Base-by-base conservation (phyloP, 495 filamentous ascomycete genomes). In the Aspergillus bertholletiae region DNA sequence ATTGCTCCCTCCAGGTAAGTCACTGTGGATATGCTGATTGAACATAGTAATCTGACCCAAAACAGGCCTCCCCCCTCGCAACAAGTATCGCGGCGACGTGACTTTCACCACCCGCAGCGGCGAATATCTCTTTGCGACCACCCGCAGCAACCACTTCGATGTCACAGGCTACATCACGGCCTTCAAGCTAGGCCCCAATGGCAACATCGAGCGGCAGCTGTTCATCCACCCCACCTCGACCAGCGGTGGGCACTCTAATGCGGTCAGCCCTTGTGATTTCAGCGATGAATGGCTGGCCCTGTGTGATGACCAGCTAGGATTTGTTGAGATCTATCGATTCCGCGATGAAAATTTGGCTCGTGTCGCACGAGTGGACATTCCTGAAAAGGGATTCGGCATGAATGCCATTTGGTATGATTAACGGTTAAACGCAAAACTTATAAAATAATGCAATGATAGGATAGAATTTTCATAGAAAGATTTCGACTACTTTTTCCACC, bases 341-440 rank as follows among this genome's bases (percentile, higher is more conserved):
- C 75, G 82, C 58, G 86, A 91, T 35, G 89, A 91, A 78, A 88
- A 85, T 58, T 61, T 94, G 51, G 83, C 81, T 11, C 76, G 89
- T 17, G 88, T 92, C 26, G 89, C 88, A 18, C 77, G 86, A 50
- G 79, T 84, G 55, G 81, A 87, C 60, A 84, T 94, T 49, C 81
- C 83, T 13, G 88, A 94, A 73, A 86, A 84, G 41, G 89, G 89
- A 46, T 92, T 92, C 70, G 88, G 87, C 1, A 92, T 92, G 89
- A 92, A 94, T 74, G 89, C 88, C 28, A 90, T 92, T 61, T 93
- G 88, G 89, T 92, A 90, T 69, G 87, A 93, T 71, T 93, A 76
- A 55, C 49, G 37, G 49, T 50, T 43, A 43, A 18, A 43, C 13
- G 13, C 18, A 43, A 12, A 22, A 43, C 3, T 9, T 5, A 21